phyloP scores from a whole-genome alignment of 257 asterid species.

The Parsonsia alboflavescens region DNA sequence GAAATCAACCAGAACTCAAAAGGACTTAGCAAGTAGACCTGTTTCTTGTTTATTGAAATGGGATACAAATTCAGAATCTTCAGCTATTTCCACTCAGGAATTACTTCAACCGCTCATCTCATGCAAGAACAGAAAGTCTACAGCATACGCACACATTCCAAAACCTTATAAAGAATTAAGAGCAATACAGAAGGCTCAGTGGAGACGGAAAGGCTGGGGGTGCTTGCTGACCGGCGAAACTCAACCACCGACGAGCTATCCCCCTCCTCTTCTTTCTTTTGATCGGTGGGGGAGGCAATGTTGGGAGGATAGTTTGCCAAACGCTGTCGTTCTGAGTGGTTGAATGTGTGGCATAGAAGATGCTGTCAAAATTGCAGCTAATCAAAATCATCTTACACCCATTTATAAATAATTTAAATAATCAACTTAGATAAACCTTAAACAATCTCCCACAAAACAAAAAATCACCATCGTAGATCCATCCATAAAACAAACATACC shows the following conservation, averaged over 20 bases:
- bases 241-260: background rate
- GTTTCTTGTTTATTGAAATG: background rate
- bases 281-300: background rate
- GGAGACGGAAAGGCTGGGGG: background rate
- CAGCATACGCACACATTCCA: background rate
- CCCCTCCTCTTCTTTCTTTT: background rate
- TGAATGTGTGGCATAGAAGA: background rate
- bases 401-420: too few relatives aligned
- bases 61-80: background rate
- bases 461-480: too few relatives aligned
- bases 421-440: too few relatives aligned
- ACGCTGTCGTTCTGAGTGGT: background rate
- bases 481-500: too few relatives aligned
- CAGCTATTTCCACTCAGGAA: conserved; percentile 2
- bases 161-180: background rate
- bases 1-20: background rate
- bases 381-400: too few relatives aligned
- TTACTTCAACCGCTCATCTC: background rate
- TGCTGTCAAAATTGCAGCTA: too few relatives aligned
- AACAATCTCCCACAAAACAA: too few relatives aligned
- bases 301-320: background rate
- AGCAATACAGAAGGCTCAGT: too few relatives aligned
- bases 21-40: background rate
- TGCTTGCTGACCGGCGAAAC: background rate
- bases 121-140: too few relatives aligned